Percentiles rank a stretch among this genome's conserved stretches.
Conservation (phyloP, 2,329 filamentous ascomycete species). For the Colletotrichum melonis region DNA sequence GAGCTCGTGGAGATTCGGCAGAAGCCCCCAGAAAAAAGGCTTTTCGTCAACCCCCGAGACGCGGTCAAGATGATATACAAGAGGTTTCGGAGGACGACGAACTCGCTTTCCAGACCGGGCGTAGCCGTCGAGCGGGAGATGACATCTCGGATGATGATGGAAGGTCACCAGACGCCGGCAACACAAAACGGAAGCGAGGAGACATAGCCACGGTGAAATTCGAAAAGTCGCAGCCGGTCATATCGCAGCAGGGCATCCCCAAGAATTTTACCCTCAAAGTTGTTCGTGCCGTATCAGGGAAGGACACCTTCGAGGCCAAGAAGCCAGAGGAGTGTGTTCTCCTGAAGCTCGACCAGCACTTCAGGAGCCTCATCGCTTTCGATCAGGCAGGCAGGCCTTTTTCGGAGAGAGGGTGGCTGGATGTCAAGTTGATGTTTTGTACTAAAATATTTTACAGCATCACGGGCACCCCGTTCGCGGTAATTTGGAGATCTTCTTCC, state of each 20-base stretch:
- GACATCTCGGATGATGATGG: not conserved
- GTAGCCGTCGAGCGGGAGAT: not conserved
- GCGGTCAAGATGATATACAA: not conserved
- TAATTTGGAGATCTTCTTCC: not conserved
- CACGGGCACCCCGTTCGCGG: not conserved
- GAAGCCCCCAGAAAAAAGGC: not conserved
- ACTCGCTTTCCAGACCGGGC: not conserved
- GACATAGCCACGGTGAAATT: conserved; percentile 5
- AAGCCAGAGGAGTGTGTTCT: not conserved
- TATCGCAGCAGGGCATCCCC: not conserved
- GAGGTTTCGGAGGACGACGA: conserved; percentile 8
- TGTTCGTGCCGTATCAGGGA: not conserved
- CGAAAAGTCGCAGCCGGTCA: not conserved
- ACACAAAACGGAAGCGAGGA: not conserved
- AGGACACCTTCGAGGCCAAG: not conserved
- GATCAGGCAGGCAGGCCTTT: not conserved
- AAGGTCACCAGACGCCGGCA: not conserved
- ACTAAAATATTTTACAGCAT: not conserved
- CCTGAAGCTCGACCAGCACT: not conserved
- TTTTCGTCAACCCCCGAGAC: not conserved
- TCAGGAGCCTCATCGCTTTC: not conserved
- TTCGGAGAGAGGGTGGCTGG: conserved; percentile 16
- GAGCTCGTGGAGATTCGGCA: not conserved
- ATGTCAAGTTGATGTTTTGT: conserved; percentile 17
- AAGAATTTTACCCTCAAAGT: not conserved